Evolutionary conservation across 2,329 filamentous ascomycete species (phyloP), one percentile per base, ranked within the genome.

Genomic region (Cladosporium sp.): DNA sequence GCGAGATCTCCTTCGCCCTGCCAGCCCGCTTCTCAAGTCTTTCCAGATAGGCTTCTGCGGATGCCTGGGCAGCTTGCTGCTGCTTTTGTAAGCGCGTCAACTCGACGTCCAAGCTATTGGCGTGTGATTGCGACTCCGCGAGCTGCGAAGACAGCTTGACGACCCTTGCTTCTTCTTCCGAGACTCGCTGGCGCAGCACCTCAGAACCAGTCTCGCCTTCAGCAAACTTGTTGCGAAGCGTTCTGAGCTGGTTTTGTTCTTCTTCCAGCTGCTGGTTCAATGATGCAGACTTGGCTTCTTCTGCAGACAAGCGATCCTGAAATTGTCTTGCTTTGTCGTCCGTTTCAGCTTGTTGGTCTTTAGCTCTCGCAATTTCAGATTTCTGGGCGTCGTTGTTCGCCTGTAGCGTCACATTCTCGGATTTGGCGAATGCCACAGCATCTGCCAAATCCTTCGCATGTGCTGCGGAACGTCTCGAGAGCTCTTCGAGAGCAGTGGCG

Each of bases 191-290:
- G 56, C 89, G 85, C 56, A 96, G 75, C 25, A 84, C 85, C 71
- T 92, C 90, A 0, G 90, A 91, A 4, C 91, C 91, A 3, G 86
- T 91, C 71, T 94, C 90, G 15, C 90, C 91, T 62, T 92, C 88
- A 1, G 88, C 84, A 68, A 96, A 86, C 70, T 88, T 88, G 15
- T 78, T 77, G 57, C 89, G 84, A 20, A 96, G 76, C 25, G 82
- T 78, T 58, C 80, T 82, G 20, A 96, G 79, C 64, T 94, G 87
- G 13, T 81, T 77, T 37, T 89, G 85, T 59, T 88, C 84, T 57
- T 89, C 84, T 2, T 81, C 78, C n/a, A 86, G 73, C 64, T 85
- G 82, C 12, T 75, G 68, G 15, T 74, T 73, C 34, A 84, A 68
- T 0, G 76, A 74, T 1, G 69, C 69, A 7, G 77, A 69, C 63